These are phyloP conservation scores for Phytophthora constricta DNA, from an alignment of 352 stramenopile species.

Conservation along the genomic window DNA sequence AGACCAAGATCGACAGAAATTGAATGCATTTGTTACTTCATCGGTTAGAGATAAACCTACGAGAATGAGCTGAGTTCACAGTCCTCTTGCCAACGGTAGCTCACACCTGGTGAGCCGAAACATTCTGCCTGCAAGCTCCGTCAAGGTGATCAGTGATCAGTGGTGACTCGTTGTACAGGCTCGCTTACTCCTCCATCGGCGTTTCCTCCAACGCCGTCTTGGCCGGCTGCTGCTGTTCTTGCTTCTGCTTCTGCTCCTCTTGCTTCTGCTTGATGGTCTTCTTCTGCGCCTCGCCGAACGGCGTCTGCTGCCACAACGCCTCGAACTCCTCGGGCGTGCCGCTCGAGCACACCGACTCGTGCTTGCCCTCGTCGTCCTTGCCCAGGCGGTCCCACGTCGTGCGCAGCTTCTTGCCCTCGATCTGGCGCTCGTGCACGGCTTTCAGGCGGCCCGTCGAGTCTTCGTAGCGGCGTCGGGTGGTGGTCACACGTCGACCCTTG, in stretches of 20 bases:
- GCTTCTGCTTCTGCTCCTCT: constrained; percentile 37
- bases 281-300: constrained; percentile 41
- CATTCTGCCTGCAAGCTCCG: neutral
- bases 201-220: neutral
- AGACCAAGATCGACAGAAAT: too few species aligned
- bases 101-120: too few species aligned
- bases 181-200: constrained; percentile 23
- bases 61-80: too few species aligned
- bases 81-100: too few species aligned
- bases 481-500: constrained; percentile 41
- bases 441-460: constrained; percentile 47
- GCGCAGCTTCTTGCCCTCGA: constrained; percentile 32
- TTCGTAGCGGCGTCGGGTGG: constrained; percentile 37
- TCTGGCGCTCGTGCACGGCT: constrained; percentile 40
- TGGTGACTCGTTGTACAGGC: too few species aligned
- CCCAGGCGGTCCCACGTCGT: constrained; percentile 31
- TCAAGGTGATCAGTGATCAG: neutral
- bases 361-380: constrained; percentile 44
- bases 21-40: too few species aligned
- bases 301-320: constrained; percentile 49
- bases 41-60: too few species aligned
- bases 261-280: constrained; percentile 17
- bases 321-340: constrained; percentile 56
- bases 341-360: constrained; percentile 45
- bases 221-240: constrained; percentile 8